phyloP scores from a whole-genome alignment of 2,329 filamentous ascomycete genomes.

The Verticillium nubilum region DNA sequence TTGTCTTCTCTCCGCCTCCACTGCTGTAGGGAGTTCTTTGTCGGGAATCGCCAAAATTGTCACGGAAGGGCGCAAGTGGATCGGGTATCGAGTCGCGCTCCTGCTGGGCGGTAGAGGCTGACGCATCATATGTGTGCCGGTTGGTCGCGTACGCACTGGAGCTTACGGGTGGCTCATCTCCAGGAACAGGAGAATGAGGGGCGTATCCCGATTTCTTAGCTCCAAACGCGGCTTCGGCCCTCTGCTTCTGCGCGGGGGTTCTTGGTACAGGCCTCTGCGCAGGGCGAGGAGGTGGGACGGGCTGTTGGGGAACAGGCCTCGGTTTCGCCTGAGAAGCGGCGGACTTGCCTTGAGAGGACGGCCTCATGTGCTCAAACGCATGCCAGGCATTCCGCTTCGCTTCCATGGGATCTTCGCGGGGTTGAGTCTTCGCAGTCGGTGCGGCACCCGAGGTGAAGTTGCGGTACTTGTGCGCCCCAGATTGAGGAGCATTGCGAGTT shows the following conservation, averaged over 20 bases:
- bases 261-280: slow-evolving; percentile 36
- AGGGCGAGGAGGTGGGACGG: slow-evolving; percentile 21
- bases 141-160: slow-evolving; percentile 40
- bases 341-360: slow-evolving; percentile 18
- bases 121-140: slow-evolving; percentile 7
- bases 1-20: slow-evolving; percentile 53
- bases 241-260: slow-evolving; percentile 47
- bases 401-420: slow-evolving; percentile 22
- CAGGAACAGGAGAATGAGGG: slow-evolving; percentile 39
- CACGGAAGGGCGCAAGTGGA: slow-evolving; percentile 41
- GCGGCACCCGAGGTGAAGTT: slow-evolving; percentile 35
- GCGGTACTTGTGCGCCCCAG: slow-evolving; percentile 40
- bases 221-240: slow-evolving; percentile 51
- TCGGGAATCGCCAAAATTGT: slow-evolving; percentile 39
- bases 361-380: slow-evolving; percentile 36
- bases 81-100: slow-evolving; percentile 30
- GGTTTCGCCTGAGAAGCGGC: slow-evolving; percentile 21
- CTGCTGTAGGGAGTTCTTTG: slow-evolving; percentile 52
- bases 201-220: slow-evolving; percentile 42
- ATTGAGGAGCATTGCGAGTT: slow-evolving; percentile 18
- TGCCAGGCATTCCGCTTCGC: slow-evolving; percentile 34
- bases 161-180: slow-evolving; percentile 47
- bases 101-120: slow-evolving; percentile 13
- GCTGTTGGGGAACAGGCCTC: slow-evolving; percentile 18
- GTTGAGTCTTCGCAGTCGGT: slow-evolving; percentile 34